These are phyloP conservation scores for Harringtonia aguacate DNA, from an alignment of 2,329 filamentous ascomycete species.

Conservation along the genomic window DNA sequence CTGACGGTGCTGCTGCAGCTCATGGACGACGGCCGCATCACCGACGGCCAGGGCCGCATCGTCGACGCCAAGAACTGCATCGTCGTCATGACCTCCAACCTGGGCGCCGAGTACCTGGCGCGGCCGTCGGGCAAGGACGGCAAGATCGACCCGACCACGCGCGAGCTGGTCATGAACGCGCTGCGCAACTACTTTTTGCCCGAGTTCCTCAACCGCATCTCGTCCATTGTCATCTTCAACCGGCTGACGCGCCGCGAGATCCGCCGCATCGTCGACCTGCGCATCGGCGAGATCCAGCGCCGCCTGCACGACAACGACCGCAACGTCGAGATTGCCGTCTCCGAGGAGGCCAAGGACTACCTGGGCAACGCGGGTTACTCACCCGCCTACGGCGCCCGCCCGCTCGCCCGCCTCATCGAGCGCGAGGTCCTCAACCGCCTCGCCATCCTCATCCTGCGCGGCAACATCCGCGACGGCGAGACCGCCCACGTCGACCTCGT, in stretches of 20 bases:
- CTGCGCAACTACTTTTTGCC: conserved; percentile 95
- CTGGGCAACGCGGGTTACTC: conserved; percentile 87
- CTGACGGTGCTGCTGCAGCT: conserved; percentile 96
- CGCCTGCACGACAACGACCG: conserved; percentile 76
- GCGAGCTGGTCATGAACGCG: conserved; percentile 81
- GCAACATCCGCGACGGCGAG: conserved; percentile 79
- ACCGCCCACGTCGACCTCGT: conserved; percentile 66
- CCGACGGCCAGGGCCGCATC: conserved; percentile 89
- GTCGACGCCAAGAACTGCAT: conserved; percentile 97
- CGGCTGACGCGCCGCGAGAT: conserved; percentile 84
- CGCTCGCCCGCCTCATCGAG: conserved; percentile 82
- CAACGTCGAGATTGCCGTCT: conserved; percentile 75
- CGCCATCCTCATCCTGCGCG: conserved; percentile 81
- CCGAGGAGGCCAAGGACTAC: conserved; percentile 82
- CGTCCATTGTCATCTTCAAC: conserved; percentile 95
- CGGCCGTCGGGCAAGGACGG: conserved; percentile 70
- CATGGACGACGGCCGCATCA: conserved; percentile 98
- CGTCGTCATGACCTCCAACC: conserved; percentile 97
- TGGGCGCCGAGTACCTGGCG: conserved; percentile 88
- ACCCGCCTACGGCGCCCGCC: conserved; percentile 87
- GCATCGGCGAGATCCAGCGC: conserved; percentile 80
- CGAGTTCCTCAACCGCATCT: conserved; percentile 98
- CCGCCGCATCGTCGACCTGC: conserved; percentile 87
- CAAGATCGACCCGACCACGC: conserved; percentile 73
- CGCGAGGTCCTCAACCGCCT: conserved; percentile 93